Evolutionary conservation across 2,329 filamentous ascomycete genomes (phyloP).

Genomic region (Rugonectria rugulosa): DNA sequence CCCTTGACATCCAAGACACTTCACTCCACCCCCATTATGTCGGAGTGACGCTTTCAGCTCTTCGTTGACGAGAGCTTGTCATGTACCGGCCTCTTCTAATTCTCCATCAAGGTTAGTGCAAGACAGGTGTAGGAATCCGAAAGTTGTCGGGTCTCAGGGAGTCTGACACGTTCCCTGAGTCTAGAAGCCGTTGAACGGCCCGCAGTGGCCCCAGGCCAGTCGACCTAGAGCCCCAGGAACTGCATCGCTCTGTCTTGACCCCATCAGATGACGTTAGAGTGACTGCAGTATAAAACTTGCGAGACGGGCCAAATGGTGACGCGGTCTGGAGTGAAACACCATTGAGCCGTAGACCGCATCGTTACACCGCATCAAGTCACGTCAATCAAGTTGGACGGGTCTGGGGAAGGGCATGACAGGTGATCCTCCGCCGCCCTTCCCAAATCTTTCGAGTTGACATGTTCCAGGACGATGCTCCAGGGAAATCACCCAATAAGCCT

Average conservation of each 20-base stretch:
- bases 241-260: background rate
- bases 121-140: background rate
- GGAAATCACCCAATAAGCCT: background rate
- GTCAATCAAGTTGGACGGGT: background rate
- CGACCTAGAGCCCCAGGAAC: background rate
- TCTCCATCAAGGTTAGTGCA: background rate
- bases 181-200: constrained; percentile 4
- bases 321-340: background rate
- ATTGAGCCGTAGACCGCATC: constrained; percentile 2
- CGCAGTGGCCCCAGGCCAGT: background rate
- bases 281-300: no score
- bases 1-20: no score
- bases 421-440: no score
- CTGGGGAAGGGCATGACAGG: no score
- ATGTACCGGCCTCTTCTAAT: background rate
- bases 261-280: background rate
- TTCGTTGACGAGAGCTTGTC: no score
- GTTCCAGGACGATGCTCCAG: background rate
- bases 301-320: no score
- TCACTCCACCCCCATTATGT: no score
- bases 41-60: background rate
- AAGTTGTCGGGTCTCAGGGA: background rate
- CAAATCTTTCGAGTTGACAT: background rate
- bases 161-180: constrained; percentile 1
- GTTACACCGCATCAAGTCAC: constrained; percentile 4